Conservation (phyloP, 257 asterid species). For the Apocynum venetum region DNA sequence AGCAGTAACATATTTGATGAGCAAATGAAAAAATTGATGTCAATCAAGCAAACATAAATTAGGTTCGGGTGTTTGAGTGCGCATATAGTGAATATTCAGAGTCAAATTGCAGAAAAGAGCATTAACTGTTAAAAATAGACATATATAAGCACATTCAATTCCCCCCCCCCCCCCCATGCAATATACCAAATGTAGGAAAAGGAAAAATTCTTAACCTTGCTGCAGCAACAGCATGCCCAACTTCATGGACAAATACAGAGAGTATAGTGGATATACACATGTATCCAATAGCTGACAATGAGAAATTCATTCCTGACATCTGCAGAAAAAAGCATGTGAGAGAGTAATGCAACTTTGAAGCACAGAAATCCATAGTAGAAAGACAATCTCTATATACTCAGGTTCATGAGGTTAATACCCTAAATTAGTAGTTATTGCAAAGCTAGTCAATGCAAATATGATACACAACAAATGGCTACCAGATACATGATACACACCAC, state of each 20-base stretch:
- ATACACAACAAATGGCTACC: neutral
- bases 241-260: slow-evolving; percentile 70
- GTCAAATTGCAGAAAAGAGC: neutral
- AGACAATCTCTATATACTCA: neutral
- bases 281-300: slow-evolving; percentile 56
- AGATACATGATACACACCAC: neutral
- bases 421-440: neutral
- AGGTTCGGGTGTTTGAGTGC: neutral
- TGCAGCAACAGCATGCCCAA: slow-evolving; percentile 95
- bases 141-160: neutral
- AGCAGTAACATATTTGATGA: neutral
- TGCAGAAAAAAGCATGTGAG: slow-evolving; percentile 31
- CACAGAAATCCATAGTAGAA: neutral
- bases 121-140: neutral
- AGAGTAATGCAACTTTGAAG: slow-evolving; percentile 9
- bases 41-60: neutral
- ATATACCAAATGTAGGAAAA: neutral
- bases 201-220: slow-evolving; percentile 63
- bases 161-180: too few relatives aligned
- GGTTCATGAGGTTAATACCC: neutral
- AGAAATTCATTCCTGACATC: slow-evolving; percentile 52
- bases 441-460: neutral
- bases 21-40: neutral
- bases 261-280: slow-evolving; percentile 60
- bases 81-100: slow-evolving; percentile 1